These are phyloP conservation scores for Colletotrichum nymphaeae DNA, from an alignment of 2,329 filamentous ascomycete species.

Conservation along the genomic window DNA sequence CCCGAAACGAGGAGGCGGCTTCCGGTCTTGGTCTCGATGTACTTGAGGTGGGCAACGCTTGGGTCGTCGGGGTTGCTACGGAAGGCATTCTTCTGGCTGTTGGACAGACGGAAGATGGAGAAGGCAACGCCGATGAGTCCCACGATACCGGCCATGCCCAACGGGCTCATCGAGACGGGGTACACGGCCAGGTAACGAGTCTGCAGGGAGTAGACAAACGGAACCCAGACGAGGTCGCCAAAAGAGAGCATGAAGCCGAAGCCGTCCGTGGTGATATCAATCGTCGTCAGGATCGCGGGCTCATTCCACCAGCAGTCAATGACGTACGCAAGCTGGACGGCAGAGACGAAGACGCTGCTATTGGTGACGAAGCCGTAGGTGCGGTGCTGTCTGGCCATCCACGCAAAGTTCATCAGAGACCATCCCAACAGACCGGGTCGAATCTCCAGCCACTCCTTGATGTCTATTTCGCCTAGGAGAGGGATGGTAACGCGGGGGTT, in stretches of 20 bases:
- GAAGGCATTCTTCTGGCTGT: constrained; percentile 96
- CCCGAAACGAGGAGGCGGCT: constrained; percentile 85
- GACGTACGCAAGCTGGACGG: constrained; percentile 84
- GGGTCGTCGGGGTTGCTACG: constrained; percentile 87
- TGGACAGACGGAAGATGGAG: constrained; percentile 91
- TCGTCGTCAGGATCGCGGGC: constrained; percentile 88
- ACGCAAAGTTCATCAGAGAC: constrained; percentile 86
- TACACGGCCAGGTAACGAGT: constrained; percentile 86
- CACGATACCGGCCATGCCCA: constrained; percentile 73
- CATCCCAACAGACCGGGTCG: constrained; percentile 93
- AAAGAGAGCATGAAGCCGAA: constrained; percentile 97
- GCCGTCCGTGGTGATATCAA: constrained; percentile 92
- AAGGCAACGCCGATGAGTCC: constrained; percentile 80
- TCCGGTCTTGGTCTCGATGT: constrained; percentile 85
- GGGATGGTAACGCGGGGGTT: constrained; percentile 88
- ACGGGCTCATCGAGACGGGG: constrained; percentile 80
- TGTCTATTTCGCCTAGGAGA: constrained; percentile 85
- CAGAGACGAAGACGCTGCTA: constrained; percentile 82
- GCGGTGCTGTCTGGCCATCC: constrained; percentile 88
- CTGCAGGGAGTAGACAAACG: constrained; percentile 88
- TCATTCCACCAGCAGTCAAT: constrained; percentile 91
- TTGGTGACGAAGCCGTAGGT: constrained; percentile 86
- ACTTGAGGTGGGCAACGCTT: constrained; percentile 81
- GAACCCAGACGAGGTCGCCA: constrained; percentile 92
- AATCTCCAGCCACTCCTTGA: constrained; percentile 91